These are phyloP conservation scores for Ophiocordyceps unilateralis DNA, from an alignment of 2,329 filamentous ascomycete genomes.

Conservation along the genomic window DNA sequence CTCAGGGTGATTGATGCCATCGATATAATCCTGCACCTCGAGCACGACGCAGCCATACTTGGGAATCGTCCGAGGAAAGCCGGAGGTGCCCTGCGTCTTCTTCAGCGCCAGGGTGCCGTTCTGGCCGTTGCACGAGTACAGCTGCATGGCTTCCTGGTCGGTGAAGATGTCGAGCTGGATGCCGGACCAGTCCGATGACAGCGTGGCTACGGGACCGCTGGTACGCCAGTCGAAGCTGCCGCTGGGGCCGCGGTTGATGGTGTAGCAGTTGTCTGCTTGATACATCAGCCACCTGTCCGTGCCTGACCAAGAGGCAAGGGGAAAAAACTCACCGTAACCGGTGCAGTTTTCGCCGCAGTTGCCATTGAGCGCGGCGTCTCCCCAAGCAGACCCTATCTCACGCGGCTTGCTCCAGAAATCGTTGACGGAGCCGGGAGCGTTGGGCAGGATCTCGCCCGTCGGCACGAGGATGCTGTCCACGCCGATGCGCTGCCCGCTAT, in stretches of 20 bases:
- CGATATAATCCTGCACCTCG: constrained; percentile 88
- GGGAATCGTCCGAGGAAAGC: constrained; percentile 44
- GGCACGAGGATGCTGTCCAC: constrained; percentile 59
- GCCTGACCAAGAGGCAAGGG: neutral
- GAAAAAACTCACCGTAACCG: constrained; percentile 52
- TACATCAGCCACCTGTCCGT: neutral
- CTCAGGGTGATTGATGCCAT: constrained; percentile 79
- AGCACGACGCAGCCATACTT: constrained; percentile 77
- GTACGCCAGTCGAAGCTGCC: constrained; percentile 47
- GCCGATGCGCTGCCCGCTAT: constrained; percentile 50
- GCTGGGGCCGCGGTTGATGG: constrained; percentile 43
- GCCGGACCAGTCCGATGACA: constrained; percentile 61
- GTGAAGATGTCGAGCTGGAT: constrained; percentile 69
- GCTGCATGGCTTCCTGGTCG: constrained; percentile 75
- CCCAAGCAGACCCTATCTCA: constrained; percentile 55
- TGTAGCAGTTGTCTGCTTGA: constrained; percentile 45
- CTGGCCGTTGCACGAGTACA: constrained; percentile 69
- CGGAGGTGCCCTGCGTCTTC: constrained; percentile 42
- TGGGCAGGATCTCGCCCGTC: constrained; percentile 57
- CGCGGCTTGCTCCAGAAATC: constrained; percentile 75
- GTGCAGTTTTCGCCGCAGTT: constrained; percentile 73
- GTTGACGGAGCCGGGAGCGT: constrained; percentile 49
- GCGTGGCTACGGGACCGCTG: constrained; percentile 40
- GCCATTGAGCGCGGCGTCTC: constrained; percentile 40
- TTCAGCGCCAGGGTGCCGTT: constrained; percentile 57